Percentiles rank a stretch among this genome's conserved stretches.
These are phyloP conservation scores for Dactylellina sp. DNA, from an alignment of 2,329 filamentous ascomycete genomes.

Conservation along the genomic window DNA sequence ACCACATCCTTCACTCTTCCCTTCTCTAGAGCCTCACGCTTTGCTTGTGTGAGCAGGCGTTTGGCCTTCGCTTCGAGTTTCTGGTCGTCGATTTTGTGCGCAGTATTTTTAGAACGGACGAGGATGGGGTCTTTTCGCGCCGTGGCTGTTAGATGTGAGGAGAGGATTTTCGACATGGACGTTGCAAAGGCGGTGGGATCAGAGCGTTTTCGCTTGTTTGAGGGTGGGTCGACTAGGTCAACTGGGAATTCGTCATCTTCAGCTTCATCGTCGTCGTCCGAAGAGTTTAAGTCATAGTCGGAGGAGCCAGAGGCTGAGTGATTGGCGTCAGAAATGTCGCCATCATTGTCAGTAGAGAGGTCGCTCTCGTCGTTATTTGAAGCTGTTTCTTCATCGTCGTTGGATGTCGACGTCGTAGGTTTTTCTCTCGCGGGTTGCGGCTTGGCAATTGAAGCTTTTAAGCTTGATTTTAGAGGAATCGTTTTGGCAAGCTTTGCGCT, in stretches of 20 bases:
- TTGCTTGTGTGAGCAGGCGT: slow-evolving; percentile 82
- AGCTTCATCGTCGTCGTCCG: slow-evolving; percentile 62
- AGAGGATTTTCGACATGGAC: slow-evolving; percentile 91
- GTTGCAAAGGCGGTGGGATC: slow-evolving; percentile 91
- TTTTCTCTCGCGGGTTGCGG: slow-evolving; percentile 14
- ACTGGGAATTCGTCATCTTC: slow-evolving; percentile 63
- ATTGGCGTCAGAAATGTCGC: slow-evolving; percentile 64
- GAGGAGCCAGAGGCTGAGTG: slow-evolving; percentile 60
- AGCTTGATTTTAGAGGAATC: slow-evolving; percentile 36
- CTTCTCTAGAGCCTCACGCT: slow-evolving; percentile 81
- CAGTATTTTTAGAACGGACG: slow-evolving; percentile 78
- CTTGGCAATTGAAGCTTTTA: slow-evolving; percentile 31
- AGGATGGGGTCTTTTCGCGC: slow-evolving; percentile 92
- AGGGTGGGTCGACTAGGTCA: slow-evolving; percentile 61
- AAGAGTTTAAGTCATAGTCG: slow-evolving; percentile 58
- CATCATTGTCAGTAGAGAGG: slow-evolving; percentile 52
- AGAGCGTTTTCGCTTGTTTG: slow-evolving; percentile 77
- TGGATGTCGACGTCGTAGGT: not conserved
- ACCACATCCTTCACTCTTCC: slow-evolving; percentile 90
- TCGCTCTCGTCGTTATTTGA: slow-evolving; percentile 29
- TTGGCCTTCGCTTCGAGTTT: slow-evolving; percentile 85
- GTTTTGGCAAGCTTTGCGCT: slow-evolving; percentile 48
- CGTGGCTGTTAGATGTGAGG: slow-evolving; percentile 83
- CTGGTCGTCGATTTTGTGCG: slow-evolving; percentile 69
- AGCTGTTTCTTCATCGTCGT: slow-evolving; percentile 16